Evolutionary conservation across 1,284 basidiomycete species (phyloP).

Genomic region (Tilletia setariae): DNA sequence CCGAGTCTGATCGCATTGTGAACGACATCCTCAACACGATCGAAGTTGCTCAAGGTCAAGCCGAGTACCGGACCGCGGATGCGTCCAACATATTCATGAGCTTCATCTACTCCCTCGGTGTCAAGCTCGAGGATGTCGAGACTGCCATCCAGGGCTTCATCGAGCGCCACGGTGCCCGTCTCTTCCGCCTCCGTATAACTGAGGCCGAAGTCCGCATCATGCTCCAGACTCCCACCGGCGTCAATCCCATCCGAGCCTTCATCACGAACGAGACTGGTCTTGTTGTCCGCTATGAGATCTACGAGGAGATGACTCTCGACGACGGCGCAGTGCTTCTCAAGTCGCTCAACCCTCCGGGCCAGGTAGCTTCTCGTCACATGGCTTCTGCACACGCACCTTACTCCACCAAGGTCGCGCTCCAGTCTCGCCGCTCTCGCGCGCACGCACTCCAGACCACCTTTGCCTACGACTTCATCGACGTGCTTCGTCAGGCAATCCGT

Average conservation of each 20-base stretch:
- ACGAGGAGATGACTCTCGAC: slow-evolving; percentile 95
- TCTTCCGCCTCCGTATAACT: slow-evolving; percentile 97
- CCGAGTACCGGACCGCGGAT: slow-evolving; percentile 51
- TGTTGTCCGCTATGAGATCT: slow-evolving; percentile 97
- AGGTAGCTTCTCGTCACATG: slow-evolving; percentile 28
- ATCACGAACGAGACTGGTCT: slow-evolving; percentile 99
- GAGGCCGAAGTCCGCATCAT: slow-evolving; percentile 94
- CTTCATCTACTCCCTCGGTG: slow-evolving; percentile 92
- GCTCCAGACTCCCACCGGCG: slow-evolving; percentile 78
- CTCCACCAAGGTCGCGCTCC: slow-evolving; percentile 96
- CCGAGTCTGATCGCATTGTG: slow-evolving; percentile 93
- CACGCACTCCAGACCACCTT: slow-evolving; percentile 98
- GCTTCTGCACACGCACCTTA: slow-evolving; percentile 61
- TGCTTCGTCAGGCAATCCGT: slow-evolving; percentile 93
- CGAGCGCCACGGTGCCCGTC: slow-evolving; percentile 84
- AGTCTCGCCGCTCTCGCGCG: slow-evolving; percentile 98
- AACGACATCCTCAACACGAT: slow-evolving; percentile 90
- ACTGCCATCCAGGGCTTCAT: slow-evolving; percentile 95
- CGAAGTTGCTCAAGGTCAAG: slow-evolving; percentile 60
- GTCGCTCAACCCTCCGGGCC: slow-evolving; percentile 46
- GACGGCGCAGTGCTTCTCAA: slow-evolving; percentile 90
- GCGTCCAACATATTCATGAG: slow-evolving; percentile 66
- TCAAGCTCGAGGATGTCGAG: slow-evolving; percentile 92
- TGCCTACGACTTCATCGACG: slow-evolving; percentile 95
- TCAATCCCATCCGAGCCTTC: slow-evolving; percentile 90